A percentile compares a stretch with the other conserved stretches of the same genome.
Evolutionary conservation across 306 rosid genomes (phyloP).

Genomic region (Quercus alba): DNA sequence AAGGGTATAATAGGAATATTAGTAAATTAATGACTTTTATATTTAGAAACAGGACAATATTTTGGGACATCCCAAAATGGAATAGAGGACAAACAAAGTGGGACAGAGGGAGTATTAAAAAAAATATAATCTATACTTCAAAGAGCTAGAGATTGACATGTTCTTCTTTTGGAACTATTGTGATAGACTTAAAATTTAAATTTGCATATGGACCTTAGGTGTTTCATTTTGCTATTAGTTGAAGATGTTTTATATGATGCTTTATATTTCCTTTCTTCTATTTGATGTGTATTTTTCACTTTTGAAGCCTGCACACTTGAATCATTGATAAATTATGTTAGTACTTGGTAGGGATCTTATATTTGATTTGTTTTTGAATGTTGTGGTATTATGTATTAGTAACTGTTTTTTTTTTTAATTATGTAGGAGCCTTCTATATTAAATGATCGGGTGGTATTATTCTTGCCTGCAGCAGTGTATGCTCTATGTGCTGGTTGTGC

Average conservation of each 20-base stretch:
- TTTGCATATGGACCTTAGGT: not conserved
- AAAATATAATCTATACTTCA: not conserved
- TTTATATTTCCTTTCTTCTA: not conserved
- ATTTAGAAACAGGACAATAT: too few relatives aligned
- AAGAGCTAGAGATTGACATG: not conserved
- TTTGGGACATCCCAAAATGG: too few relatives aligned
- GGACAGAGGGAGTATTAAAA: too few relatives aligned
- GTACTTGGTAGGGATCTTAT: not conserved
- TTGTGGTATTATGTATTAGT: not conserved
- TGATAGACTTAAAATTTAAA: not conserved
- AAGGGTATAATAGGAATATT: too few relatives aligned
- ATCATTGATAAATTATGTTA: not conserved
- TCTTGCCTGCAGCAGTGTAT: conserved; percentile 73
- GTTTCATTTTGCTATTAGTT: not conserved
- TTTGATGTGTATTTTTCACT: not conserved
- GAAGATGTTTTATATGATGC: not conserved
- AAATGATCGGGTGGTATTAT: conserved; percentile 51
- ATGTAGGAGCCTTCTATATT: conserved; percentile 52
- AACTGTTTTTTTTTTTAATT: conserved; percentile 11
- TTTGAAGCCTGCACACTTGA: not conserved
- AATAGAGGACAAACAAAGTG: too few relatives aligned
- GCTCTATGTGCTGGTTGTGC: conserved; percentile 78
- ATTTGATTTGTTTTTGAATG: not conserved
- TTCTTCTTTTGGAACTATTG: not conserved
- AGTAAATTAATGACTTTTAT: too few relatives aligned